Evolutionary conservation across 768 basidiomycete species (phyloP).

Genomic region (Suillus ampliporus): DNA sequence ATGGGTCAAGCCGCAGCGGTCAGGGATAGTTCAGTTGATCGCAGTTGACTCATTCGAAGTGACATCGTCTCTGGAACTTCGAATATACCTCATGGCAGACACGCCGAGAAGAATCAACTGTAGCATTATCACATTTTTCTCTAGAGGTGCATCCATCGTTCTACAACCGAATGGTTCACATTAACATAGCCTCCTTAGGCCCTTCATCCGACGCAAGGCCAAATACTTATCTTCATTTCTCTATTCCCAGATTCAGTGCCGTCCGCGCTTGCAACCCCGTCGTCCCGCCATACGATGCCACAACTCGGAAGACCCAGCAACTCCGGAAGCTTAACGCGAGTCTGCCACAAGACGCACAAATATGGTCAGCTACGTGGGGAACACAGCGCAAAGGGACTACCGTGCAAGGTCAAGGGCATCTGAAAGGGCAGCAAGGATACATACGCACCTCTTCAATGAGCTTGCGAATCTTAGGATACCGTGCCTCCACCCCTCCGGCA

Average conservation of each 20-base stretch:
- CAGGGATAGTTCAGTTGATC: too few relatives aligned
- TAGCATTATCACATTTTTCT: not conserved
- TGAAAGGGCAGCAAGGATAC: not conserved
- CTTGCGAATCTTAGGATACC: conserved; percentile 24
- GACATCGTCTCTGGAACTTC: too few relatives aligned
- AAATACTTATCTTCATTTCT: conserved; percentile 7
- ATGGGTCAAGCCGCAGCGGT: too few relatives aligned
- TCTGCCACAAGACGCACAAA: not conserved
- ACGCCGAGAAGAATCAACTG: too few relatives aligned
- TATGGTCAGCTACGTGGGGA: conserved; percentile 17
- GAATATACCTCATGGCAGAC: too few relatives aligned
- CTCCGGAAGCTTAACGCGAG: conserved; percentile 25
- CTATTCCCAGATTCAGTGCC: not conserved
- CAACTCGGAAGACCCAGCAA: conserved; percentile 34
- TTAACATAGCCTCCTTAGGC: not conserved
- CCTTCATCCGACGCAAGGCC: not conserved
- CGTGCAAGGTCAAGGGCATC: not conserved
- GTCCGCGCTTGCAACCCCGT: not conserved
- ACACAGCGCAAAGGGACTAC: not conserved
- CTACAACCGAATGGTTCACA: not conserved
- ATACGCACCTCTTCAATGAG: conserved; percentile 32
- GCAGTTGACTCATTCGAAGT: too few relatives aligned
- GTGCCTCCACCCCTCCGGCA: conserved; percentile 23
- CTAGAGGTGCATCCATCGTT: not conserved
- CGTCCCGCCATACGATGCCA: conserved; percentile 16